Evolutionary conservation across 768 basidiomycete genomes (phyloP), one percentile per base, ranked within the genome.

Genomic region (Mycena latifolia): DNA sequence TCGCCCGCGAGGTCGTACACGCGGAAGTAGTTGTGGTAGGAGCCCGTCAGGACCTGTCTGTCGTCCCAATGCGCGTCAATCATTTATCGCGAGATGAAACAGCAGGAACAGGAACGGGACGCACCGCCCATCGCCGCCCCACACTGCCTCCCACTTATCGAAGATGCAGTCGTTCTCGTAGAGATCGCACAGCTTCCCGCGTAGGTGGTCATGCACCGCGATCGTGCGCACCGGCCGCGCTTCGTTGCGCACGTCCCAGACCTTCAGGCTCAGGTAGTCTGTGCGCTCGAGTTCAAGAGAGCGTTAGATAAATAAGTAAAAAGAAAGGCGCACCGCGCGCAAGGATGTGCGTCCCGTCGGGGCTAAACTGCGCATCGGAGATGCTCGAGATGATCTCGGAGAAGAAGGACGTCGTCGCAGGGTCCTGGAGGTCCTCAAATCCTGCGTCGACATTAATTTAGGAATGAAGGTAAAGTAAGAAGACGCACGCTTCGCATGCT

Each of bases 111-210:
- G 22, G 7, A 37, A 27, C 2, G 33, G 3, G 5, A 90, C 97
- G 77, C 80, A 90, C 98, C 89, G 88, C 74, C 93, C 97, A 75
- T 97, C 94, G 24, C 96, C 98, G 67, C 93, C 93, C 92, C 96
- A 99, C n/a, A 94, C 92, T 77, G 97, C 98, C 81, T 99, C 98
- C 72, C 99, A 99, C 80, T 99, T 99, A 85, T 99, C 98, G 77
- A 99, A 99, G 74, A 99, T 99, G 79, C 98, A 99, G 75, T 99
- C 98, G 73, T 99, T 99, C 84, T 99, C 98, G 75, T 99, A 99
- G 65, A 99, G 79, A 78, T 99, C 98, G 78, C 98, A 99, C n/a
- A 99, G 89, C 78, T 99, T 99, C 59, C 94, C 93, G 55, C 96
- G 89, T 50, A 99, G 85, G 78, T 99, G 97, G 72, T 99, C 98